These are phyloP conservation scores for Puccinia polysora DNA, from an alignment of 1,284 basidiomycete genomes.

Conservation along the genomic window DNA sequence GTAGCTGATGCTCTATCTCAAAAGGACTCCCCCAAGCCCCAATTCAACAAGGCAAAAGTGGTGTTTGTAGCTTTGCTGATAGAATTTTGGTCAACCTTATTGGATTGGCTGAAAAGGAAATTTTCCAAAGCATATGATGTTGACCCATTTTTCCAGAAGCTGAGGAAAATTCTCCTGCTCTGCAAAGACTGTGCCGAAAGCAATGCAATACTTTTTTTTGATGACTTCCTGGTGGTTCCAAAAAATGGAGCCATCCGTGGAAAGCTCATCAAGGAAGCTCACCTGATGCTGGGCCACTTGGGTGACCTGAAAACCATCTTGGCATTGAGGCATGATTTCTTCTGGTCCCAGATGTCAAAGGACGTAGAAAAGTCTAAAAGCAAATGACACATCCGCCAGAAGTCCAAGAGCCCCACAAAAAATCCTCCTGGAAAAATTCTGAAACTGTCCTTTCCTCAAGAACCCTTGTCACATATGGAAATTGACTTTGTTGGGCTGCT, in stretches of 20 bases:
- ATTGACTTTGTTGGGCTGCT: background rate
- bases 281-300: constrained; percentile 54
- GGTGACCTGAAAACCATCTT: constrained; percentile 54
- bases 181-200: background rate
- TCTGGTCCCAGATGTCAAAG: too few relatives aligned
- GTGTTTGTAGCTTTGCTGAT: background rate
- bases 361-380: too few relatives aligned
- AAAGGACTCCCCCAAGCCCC: background rate
- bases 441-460: constrained; percentile 1
- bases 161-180: constrained; percentile 37
- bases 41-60: background rate
- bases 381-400: too few relatives aligned
- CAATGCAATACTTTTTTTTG: constrained; percentile 52
- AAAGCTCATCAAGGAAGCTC: constrained; percentile 49
- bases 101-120: constrained; percentile 44
- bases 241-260: constrained; percentile 45
- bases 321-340: too few relatives aligned
- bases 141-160: constrained; percentile 51
- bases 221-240: constrained; percentile 52
- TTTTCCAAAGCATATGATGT: constrained; percentile 51
- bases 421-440: constrained; percentile 15
- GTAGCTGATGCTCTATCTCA: constrained; percentile 24
- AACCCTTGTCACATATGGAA: constrained; percentile 28
- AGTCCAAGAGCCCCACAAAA: constrained; percentile 40
- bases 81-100: constrained; percentile 12